phyloP scores from a whole-genome alignment of 768 basidiomycete genomes.

The Solioccasus polychromus region DNA sequence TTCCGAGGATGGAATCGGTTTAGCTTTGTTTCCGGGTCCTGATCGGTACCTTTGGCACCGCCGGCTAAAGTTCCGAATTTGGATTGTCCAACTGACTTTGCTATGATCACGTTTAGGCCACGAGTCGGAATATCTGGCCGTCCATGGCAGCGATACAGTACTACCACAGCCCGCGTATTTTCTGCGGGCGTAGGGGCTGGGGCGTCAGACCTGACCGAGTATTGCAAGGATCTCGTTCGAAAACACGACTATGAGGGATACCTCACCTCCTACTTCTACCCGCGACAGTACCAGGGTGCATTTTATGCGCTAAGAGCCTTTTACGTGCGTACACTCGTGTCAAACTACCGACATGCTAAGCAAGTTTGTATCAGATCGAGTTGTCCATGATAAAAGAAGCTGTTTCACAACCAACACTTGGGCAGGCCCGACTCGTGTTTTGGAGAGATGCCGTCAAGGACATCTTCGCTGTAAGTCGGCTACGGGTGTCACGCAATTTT shows the following conservation, averaged over 20 bases:
- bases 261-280: constrained; percentile 68
- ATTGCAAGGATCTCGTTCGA: constrained; percentile 69
- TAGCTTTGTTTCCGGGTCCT: constrained; percentile 11
- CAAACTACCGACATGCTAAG: constrained; percentile 5
- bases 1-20: too few relatives aligned
- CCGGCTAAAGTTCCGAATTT: constrained; percentile 16
- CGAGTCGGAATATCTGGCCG: constrained; percentile 2
- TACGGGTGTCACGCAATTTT: constrained; percentile 2
- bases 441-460: constrained; percentile 79
- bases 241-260: constrained; percentile 84
- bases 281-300: constrained; percentile 57
- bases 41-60: constrained; percentile 18
- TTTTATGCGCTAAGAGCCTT: constrained; percentile 84
- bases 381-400: constrained; percentile 73
- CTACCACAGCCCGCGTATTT: constrained; percentile 9
- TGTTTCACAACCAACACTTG: constrained; percentile 69
- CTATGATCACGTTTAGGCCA: constrained; percentile 19
- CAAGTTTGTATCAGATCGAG: constrained; percentile 53
- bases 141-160: constrained; percentile 9
- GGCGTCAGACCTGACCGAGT: constrained; percentile 45
- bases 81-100: constrained; percentile 1
- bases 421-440: constrained; percentile 84
- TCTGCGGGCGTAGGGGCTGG: constrained; percentile 15
- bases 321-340: constrained; percentile 52
- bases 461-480: constrained; percentile 54